Percentiles rank a stretch among this genome's conserved stretches.
Conservation (phyloP, 2,329 filamentous ascomycete genomes). For the Trichoderma arundinaceum region DNA sequence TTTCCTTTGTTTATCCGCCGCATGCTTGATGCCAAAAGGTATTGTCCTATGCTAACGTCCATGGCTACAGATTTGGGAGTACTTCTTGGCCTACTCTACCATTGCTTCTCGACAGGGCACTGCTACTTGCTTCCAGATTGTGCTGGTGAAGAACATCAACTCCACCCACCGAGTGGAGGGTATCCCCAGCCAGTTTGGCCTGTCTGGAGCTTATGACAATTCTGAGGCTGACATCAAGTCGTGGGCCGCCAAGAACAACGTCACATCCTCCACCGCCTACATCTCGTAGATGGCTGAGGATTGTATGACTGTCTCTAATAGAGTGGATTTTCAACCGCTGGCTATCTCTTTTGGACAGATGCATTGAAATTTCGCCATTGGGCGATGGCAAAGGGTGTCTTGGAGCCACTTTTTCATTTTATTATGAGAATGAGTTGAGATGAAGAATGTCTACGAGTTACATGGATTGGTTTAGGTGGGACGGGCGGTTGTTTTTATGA, state of each 20-base stretch:
- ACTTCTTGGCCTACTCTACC: conserved; percentile 85
- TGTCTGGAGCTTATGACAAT: conserved; percentile 64
- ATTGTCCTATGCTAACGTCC: conserved; percentile 10
- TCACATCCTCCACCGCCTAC: conserved; percentile 43
- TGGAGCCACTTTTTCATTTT: neutral
- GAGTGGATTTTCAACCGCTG: conserved; percentile 9
- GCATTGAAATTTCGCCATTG: neutral
- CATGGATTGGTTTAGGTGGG: conserved; percentile 12
- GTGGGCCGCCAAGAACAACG: conserved; percentile 48
- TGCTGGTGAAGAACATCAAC: conserved; percentile 91
- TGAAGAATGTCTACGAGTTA: neutral
- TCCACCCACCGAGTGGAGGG: conserved; percentile 84
- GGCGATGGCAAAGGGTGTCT: conserved; percentile 1
- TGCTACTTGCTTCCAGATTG: conserved; percentile 89
- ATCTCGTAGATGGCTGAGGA: conserved; percentile 34
- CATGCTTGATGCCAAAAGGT: too few species aligned
- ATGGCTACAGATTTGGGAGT: conserved; percentile 79
- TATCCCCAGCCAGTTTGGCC: conserved; percentile 70
- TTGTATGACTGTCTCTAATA: neutral
- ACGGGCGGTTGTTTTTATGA: conserved; percentile 28
- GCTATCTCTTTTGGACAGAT: conserved; percentile 19
- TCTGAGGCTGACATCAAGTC: conserved; percentile 44
- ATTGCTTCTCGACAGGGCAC: conserved; percentile 85
- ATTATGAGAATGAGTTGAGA: neutral
- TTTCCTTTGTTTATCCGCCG: neutral